Base-by-base conservation (phyloP, 192 early-diverging fungal genomes). In the Paraglomus occultum region DNA sequence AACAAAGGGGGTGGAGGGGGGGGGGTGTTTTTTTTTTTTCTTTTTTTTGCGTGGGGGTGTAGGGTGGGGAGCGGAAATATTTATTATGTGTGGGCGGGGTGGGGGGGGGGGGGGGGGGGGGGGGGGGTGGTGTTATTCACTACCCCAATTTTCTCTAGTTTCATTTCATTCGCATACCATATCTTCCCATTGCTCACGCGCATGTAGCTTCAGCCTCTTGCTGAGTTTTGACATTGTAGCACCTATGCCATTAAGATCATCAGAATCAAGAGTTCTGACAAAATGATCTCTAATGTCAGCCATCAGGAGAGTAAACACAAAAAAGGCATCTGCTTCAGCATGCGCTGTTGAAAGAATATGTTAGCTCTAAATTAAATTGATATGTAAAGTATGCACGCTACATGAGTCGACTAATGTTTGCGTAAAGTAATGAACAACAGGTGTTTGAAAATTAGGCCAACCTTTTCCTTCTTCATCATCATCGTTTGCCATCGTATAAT, bases 311-410 rank as follows among this genome's bases (percentile, higher is more conserved):
- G 85, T 87, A 72, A 94, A 91, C 39, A 89, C 51, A 77, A 87
- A 92, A 68, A 94, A 94, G 0, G 88, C 75, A 70, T 93, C 91
- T 8, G 92, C 90, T 73, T 94, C 92, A 17, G 86, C 88, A 62
- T 91, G 86, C 5, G 86, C 88, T 81, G 71, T 20, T 55, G 8
- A 60, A 40, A 39, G 53, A 59, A 49, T 64, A 4, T 23, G n/a
- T 22, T 17, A 64, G 10, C 49, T 12, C 17, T 15, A 64, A 64
- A 23, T 48, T 18, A 61, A 31, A 15, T 8, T 15, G 17, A n/a
- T n/a, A n/a, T n/a, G n/a, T n/a, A n/a, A n/a, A n/a, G n/a, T n/a
- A n/a, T n/a, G n/a, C n/a, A n/a, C n/a, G n/a, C n/a, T n/a, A n/a
- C n/a, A n/a, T n/a, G n/a, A 62, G n/a, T 2, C 43, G 40, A 6